Percentiles rank a stretch among this genome's conserved stretches.
These are phyloP conservation scores for Lablab purpureus DNA, from an alignment of 306 rosid genomes.

Conservation along the genomic window DNA sequence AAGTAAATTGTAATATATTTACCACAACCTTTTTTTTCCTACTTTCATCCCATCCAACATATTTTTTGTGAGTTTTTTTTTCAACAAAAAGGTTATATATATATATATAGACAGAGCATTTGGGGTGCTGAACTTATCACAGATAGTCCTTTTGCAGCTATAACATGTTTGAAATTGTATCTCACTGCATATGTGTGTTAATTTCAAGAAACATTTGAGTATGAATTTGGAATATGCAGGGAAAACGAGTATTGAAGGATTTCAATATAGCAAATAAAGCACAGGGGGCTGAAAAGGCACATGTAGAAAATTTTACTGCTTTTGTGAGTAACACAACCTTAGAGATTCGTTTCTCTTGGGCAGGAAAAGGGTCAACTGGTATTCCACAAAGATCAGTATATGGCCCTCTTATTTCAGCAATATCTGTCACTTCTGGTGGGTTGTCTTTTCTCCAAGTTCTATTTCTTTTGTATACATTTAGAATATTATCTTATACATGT, in stretches of 20 bases:
- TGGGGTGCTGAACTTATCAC: too few species aligned
- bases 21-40: too few species aligned
- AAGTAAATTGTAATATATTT: too few species aligned
- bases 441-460: neutral
- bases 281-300: slow-evolving; percentile 31
- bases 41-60: too few species aligned
- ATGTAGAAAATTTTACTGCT: neutral
- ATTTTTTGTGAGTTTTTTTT: too few species aligned
- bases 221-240: slow-evolving; percentile 17
- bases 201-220: neutral
- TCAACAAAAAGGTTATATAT: too few species aligned
- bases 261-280: slow-evolving; percentile 50
- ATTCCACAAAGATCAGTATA: neutral
- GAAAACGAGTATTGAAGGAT: slow-evolving; percentile 25
- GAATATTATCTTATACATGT: neutral
- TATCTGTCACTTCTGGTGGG: slow-evolving; percentile 4
- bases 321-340: slow-evolving; percentile 24
- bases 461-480: neutral
- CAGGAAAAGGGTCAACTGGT: slow-evolving; percentile 48
- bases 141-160: too few species aligned
- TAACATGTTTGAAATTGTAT: neutral
- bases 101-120: too few species aligned
- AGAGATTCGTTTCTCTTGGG: slow-evolving; percentile 46
- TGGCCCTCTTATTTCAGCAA: slow-evolving; percentile 33
- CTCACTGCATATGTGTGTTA: neutral